A percentile compares a stretch with the other conserved stretches of the same genome.
Evolutionary conservation across 73 alveolate species (phyloP).

Genomic region (Stentor coeruleus): DNA sequence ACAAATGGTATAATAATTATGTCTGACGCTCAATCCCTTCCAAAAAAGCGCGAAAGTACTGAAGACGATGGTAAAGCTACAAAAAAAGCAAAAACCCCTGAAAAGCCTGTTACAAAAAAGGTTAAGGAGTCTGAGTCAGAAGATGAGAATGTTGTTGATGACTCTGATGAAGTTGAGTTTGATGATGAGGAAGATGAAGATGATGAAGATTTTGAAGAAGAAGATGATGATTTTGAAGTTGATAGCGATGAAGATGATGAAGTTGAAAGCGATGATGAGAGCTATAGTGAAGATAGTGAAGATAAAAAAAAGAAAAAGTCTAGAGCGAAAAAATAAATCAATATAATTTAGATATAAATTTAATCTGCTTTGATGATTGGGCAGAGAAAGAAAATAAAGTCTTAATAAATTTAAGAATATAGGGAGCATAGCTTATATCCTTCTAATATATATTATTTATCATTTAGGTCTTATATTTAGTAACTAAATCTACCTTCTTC

Average conservation of each 20-base stretch:
- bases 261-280: not conserved
- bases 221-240: not conserved
- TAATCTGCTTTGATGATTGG: too few species aligned
- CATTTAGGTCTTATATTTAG: too few species aligned
- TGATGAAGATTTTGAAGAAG: not conserved
- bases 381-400: too few species aligned
- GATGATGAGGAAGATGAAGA: not conserved
- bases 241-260: conserved; percentile 3
- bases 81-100: not conserved
- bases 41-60: not conserved
- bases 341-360: too few species aligned
- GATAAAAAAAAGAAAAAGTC: not conserved
- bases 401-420: too few species aligned
- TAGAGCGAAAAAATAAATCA: not conserved
- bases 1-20: too few species aligned
- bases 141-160: not conserved
- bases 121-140: not conserved
- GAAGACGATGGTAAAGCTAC: not conserved
- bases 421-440: too few species aligned
- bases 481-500: too few species aligned
- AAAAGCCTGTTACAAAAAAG: not conserved
- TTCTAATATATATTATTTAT: too few species aligned
- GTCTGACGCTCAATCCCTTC: not conserved
- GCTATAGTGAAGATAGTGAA: not conserved
- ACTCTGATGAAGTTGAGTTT: too few species aligned